phyloP scores from a whole-genome alignment of 306 rosid genomes.

The Rosa rugosa region DNA sequence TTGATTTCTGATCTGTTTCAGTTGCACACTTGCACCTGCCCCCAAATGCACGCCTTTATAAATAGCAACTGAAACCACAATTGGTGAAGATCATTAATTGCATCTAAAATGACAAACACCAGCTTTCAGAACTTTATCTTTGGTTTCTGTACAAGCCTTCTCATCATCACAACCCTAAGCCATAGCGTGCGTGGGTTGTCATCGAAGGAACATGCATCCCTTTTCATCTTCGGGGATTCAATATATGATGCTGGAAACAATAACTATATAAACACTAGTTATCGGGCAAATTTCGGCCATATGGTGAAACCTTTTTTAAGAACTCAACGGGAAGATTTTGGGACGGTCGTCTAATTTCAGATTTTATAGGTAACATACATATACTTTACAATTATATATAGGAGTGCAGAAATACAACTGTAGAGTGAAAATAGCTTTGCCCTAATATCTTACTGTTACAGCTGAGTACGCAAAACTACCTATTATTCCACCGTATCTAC shows the following conservation, averaged over 20 bases:
- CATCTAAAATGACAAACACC: background rate
- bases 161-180: slow-evolving; percentile 7
- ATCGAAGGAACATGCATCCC: background rate
- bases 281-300: slow-evolving; percentile 35
- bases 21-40: background rate
- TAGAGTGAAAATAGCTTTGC: background rate
- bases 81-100: background rate
- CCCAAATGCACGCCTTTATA: background rate
- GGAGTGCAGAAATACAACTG: background rate
- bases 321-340: slow-evolving; percentile 47
- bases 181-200: background rate
- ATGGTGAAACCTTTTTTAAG: slow-evolving; percentile 48
- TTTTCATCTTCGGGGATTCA: slow-evolving; percentile 71
- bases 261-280: slow-evolving; percentile 30
- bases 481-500: background rate
- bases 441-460: background rate
- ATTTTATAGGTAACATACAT: slow-evolving; percentile 35
- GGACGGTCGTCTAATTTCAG: slow-evolving; percentile 49
- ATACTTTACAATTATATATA: background rate
- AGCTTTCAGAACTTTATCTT: background rate
- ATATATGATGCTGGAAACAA: slow-evolving; percentile 57
- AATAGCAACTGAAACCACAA: background rate
- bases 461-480: background rate
- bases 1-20: background rate
- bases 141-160: background rate